Evolutionary conservation across 1,284 basidiomycete genomes (phyloP).

Genomic region (Sanghuangporus baumii): DNA sequence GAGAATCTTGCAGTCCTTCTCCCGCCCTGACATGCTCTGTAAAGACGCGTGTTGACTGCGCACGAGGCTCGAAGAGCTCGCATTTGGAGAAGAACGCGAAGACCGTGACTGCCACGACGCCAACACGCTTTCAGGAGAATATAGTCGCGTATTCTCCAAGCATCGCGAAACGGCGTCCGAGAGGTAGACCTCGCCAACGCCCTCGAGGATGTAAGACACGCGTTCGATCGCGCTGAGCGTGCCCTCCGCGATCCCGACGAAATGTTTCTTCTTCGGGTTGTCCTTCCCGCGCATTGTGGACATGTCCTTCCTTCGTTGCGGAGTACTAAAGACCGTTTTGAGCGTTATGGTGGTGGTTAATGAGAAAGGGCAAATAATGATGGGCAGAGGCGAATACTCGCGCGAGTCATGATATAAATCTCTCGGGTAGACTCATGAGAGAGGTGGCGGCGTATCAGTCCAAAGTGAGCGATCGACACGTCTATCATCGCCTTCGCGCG

Average conservation of each 20-base stretch:
- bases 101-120: constrained; percentile 31
- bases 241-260: constrained; percentile 29
- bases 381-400: not conserved
- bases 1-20: constrained; percentile 15
- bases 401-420: not conserved
- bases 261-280: constrained; percentile 13
- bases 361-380: not conserved
- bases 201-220: constrained; percentile 24
- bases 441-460: not conserved
- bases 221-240: constrained; percentile 27
- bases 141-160: constrained; percentile 37
- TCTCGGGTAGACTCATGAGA: not conserved
- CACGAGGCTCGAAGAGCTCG: constrained; percentile 2
- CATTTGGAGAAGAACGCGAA: not conserved
- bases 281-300: constrained; percentile 11
- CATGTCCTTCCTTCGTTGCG: not conserved
- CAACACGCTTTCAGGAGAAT: constrained; percentile 33
- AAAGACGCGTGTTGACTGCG: constrained; percentile 29
- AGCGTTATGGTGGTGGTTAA: not conserved
- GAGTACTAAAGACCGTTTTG: not conserved
- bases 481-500: not conserved
- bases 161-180: constrained; percentile 28
- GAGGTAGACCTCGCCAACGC: constrained; percentile 27
- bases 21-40: not conserved
- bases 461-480: not conserved